Conservation (phyloP, 805 yeast genomes). For the Saccharomycopsis capsularis region DNA sequence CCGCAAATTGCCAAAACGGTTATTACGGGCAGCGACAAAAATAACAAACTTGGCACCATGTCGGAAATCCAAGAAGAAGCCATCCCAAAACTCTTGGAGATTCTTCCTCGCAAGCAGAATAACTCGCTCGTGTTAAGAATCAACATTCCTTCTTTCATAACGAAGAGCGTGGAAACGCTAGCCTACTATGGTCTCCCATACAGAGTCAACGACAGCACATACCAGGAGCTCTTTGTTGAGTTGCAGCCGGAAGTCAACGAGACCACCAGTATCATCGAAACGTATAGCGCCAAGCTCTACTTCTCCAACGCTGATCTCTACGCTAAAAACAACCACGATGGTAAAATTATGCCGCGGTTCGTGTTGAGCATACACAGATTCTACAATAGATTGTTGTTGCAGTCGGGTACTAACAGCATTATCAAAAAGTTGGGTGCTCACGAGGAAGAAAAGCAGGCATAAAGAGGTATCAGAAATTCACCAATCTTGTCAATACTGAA, state of each 20-base stretch:
- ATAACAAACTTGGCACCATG: not conserved
- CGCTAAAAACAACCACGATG: conserved; percentile 16
- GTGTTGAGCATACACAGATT: conserved; percentile 8
- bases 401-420: conserved; percentile 5
- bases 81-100: not conserved
- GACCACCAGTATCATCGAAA: conserved; percentile 10
- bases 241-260: conserved; percentile 20
- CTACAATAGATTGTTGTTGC: conserved; percentile 11
- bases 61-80: not conserved
- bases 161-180: conserved; percentile 5
- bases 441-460: too few relatives aligned
- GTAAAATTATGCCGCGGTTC: conserved; percentile 21
- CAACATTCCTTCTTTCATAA: not conserved
- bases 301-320: conserved; percentile 19
- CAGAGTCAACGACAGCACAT: conserved; percentile 11
- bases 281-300: conserved; percentile 17
- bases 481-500: too few relatives aligned
- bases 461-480: too few relatives aligned
- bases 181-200: conserved; percentile 19
- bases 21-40: not conserved
- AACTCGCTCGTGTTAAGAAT: conserved; percentile 11
- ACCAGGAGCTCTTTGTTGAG: conserved; percentile 18
- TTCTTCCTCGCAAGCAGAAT: conserved; percentile 2
- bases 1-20: not conserved
- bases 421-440: not conserved